Conservation (phyloP, 371 early-diverging fungal genomes). For the Mucor lusitanicus region DNA sequence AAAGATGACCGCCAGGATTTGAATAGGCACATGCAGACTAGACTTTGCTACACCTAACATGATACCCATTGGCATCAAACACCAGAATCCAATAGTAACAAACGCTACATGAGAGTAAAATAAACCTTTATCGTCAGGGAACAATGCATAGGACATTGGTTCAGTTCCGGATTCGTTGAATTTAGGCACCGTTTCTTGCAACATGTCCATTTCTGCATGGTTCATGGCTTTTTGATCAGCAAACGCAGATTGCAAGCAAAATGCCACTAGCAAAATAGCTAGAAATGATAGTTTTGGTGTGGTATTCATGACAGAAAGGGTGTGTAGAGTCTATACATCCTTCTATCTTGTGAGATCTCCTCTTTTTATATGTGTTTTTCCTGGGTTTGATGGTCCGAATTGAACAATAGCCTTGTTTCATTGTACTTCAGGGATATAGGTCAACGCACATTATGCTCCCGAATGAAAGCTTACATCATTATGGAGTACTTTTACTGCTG, state of each 20-base stretch:
- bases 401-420: too few relatives aligned
- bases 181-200: conserved; percentile 32
- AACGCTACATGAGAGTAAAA: conserved; percentile 44
- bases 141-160: conserved; percentile 51
- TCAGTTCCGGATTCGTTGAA: conserved; percentile 51
- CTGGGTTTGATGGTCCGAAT: too few relatives aligned
- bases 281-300: too few relatives aligned
- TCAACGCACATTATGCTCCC: too few relatives aligned
- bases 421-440: too few relatives aligned
- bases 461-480: too few relatives aligned
- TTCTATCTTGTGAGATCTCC: too few relatives aligned
- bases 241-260: not conserved
- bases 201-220: conserved; percentile 1
- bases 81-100: conserved; percentile 49
- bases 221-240: not conserved
- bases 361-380: too few relatives aligned
- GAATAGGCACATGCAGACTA: conserved; percentile 45
- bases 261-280: too few relatives aligned
- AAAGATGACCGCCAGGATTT: conserved; percentile 31
- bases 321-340: too few relatives aligned
- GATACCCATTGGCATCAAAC: conserved; percentile 53
- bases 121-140: conserved; percentile 39
- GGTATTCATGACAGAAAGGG: too few relatives aligned
- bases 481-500: too few relatives aligned
- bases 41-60: conserved; percentile 54